These are phyloP conservation scores for Scalesia atractyloides DNA, from an alignment of 129 eudicot species.

Conservation along the genomic window DNA sequence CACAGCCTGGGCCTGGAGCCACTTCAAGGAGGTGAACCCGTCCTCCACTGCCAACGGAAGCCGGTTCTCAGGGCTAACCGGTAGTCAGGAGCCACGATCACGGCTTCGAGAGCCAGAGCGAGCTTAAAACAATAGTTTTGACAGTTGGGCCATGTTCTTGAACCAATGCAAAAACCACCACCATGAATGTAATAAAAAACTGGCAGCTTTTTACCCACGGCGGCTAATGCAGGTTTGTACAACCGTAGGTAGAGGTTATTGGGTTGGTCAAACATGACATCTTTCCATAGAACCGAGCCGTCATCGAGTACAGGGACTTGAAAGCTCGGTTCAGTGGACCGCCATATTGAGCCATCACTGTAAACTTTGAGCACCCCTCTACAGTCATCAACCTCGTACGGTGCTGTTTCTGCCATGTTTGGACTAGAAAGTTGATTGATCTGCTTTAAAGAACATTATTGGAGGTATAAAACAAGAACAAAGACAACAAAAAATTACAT, in stretches of 20 bases:
- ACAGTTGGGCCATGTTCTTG: slow-evolving; percentile 82
- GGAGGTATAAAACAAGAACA: slow-evolving; percentile 13
- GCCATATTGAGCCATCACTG: slow-evolving; percentile 66
- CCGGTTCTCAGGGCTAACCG: slow-evolving; percentile 76
- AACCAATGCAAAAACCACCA: slow-evolving; percentile 88
- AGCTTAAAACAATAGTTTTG: slow-evolving; percentile 75
- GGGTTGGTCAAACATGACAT: slow-evolving; percentile 48
- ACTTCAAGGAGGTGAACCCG: slow-evolving; percentile 56
- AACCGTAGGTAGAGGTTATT: slow-evolving; percentile 67
- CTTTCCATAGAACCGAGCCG: slow-evolving; percentile 76
- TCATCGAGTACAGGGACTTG: slow-evolving; percentile 57
- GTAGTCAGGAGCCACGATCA: slow-evolving; percentile 70
- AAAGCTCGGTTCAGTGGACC: slow-evolving; percentile 68
- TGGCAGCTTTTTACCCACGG: slow-evolving; percentile 43
- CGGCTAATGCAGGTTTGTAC: slow-evolving; percentile 58
- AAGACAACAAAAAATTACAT: slow-evolving; percentile 25
- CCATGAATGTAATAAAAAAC: slow-evolving; percentile 79
- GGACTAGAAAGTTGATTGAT: slow-evolving; percentile 6
- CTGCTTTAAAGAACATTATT: slow-evolving; percentile 10
- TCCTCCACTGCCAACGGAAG: slow-evolving; percentile 78
- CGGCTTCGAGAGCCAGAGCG: slow-evolving; percentile 61
- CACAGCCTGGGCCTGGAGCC: slow-evolving; percentile 68
- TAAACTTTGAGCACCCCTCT: slow-evolving; percentile 73
- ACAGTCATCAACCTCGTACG: slow-evolving; percentile 63
- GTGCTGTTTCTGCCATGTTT: slow-evolving; percentile 19